These are phyloP conservation scores for sweet orange (Citrus sinensis) DNA, from an alignment of 345 rosid species.

Conservation along the genomic window DNA sequence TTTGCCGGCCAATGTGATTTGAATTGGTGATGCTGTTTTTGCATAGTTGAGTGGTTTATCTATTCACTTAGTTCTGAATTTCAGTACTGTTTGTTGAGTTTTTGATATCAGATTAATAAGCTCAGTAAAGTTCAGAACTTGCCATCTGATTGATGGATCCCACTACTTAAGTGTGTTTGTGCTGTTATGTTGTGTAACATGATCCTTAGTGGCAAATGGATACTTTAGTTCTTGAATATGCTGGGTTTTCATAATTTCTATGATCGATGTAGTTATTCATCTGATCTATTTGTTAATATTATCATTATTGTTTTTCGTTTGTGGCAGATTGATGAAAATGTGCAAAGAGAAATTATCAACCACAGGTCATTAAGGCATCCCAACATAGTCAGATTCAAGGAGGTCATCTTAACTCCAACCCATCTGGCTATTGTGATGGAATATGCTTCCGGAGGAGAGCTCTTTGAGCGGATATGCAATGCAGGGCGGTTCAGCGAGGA, in stretches of 20 bases:
- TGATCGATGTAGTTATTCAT: slow-evolving; percentile 2
- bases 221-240: background rate
- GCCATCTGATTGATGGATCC: background rate
- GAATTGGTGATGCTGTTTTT: background rate
- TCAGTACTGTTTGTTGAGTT: background rate
- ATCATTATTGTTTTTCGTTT: background rate
- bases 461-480: slow-evolving; percentile 77
- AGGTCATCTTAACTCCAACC: slow-evolving; percentile 80
- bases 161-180: background rate
- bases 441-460: slow-evolving; percentile 86
- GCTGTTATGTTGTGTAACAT: background rate
- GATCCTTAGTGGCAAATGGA: background rate
- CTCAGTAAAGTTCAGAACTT: background rate
- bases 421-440: slow-evolving; percentile 90
- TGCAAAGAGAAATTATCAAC: slow-evolving; percentile 76
- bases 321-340: slow-evolving; percentile 79
- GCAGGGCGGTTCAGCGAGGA: slow-evolving; percentile 81
- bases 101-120: background rate
- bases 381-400: slow-evolving; percentile 78
- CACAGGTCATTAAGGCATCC: slow-evolving; percentile 83
- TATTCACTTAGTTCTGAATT: background rate
- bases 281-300: background rate
- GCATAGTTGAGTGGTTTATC: background rate
- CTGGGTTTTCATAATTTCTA: background rate
- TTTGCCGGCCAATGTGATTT: background rate